Evolutionary conservation across 257 asterid species (phyloP), one percentile per base, ranked within the genome.

Genomic region (Galeopsis tetrahit): DNA sequence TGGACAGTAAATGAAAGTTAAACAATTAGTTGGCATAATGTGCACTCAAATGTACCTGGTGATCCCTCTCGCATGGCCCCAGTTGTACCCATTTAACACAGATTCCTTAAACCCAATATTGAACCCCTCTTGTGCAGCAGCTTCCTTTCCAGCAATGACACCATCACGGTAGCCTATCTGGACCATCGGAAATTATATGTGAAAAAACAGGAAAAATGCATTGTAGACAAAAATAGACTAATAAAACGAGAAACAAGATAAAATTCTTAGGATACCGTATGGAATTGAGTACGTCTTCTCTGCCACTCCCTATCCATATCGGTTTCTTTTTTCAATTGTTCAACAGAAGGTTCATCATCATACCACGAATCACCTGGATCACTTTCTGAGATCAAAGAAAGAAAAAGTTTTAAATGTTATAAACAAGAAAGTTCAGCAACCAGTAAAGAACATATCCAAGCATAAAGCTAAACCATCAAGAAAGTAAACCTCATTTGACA

Each of bases 81-180:
- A 88, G 31, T 76, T 87, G 82, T 82, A 83, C 9, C 98, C 97
- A 15, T 66, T 63, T 61, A 71, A 78, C 17, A 88, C 89, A 31
- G 97, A 94, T 58, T 82, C 85, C 73, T 74, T 85, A 58, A 91
- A 91, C 39, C 97, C 99, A 9, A 77, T 73, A 81, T 88, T 87
- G 78, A 94, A 94, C 33, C 99, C 97, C 52, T 88, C 91, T 69
- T 94, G 98, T 9, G 86, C 90, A 31, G 97, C 86, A 66, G 89
- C 84, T 75, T 94, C 97, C 78, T 91, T 87, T 73, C 95, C 99
- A 65, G 92, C 92, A 42, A 89, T 75, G 61, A 91, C 73, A 74
- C 99, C 99, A 60, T 94, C 99, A 33, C 99, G 97, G 79, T 91
- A 94, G 79, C 99, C 99, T n/a, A 89, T 77, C 98, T 93, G 59